Base-by-base conservation (phyloP, 2,329 filamentous ascomycete genomes). In the Fusarium sp. region DNA sequence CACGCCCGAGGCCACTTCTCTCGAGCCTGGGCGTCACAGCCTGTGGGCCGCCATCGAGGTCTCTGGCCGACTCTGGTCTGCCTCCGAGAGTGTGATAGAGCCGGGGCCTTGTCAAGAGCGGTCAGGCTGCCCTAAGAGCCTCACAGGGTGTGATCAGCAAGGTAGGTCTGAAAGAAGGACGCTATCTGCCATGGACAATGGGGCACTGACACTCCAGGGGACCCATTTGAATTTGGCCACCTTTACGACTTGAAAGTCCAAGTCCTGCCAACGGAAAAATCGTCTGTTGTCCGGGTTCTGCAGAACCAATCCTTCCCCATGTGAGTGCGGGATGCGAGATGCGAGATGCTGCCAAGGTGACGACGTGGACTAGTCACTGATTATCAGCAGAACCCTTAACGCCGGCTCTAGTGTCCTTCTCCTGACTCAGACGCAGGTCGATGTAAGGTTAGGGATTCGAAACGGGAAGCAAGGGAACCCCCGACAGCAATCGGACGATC, bases 11-110 rank as follows among this genome's bases (percentile, higher is more conserved):
- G 77, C 81, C 7, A 80, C 79, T 6, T 76, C 81, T 1, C 75
- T 86, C 1, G 78, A 81, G 7, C 78, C 81, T 40, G 81, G 79
- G 4, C 76, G 78, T 40, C 76, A 79, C 35, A 80, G 74, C 13
- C 71, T 88, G n/a, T 90, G 86, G 88, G 85, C 82, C 3, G 86
- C 87, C 5, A 81, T 90, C 60, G 85, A 89, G 77, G 74, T 90
- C 40, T 85, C 82, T 16, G 83, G 84, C 10, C 84, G 84, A 54
- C 66, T 61, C 11, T 76, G 68, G 67, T 13, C 60, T 22, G 27
- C 63, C 11, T 22, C 56, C n/a, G 27, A 59, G 31, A 65, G 22
- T 18, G 59, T 29, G 13, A 7, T 20, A n/a, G 52, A 58, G 38
- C 13, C 47, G n/a, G 50, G 47, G 22, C 20, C 50, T 14, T 22